These are phyloP conservation scores for Entomortierella chlamydospora DNA, from an alignment of 192 early-diverging fungal genomes.

Conservation along the genomic window DNA sequence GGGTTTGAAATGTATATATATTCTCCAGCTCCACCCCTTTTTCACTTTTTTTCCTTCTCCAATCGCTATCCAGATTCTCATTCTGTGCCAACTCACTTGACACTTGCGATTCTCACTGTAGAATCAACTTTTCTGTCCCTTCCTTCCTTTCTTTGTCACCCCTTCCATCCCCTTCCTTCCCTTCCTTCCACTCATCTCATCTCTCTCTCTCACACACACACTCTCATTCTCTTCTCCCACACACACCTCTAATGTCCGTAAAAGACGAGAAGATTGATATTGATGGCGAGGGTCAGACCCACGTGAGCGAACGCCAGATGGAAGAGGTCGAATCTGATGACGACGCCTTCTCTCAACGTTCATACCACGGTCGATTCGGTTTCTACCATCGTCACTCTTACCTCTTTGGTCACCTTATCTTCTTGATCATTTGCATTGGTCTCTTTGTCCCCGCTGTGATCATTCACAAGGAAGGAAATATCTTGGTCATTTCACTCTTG, in stretches of 20 bases:
- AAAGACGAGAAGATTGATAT: conserved; percentile 17
- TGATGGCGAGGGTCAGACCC: not conserved
- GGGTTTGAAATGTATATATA: conserved; percentile 28
- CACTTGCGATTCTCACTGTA: conserved; percentile 5
- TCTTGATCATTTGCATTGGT: conserved; percentile 40
- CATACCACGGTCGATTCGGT: conserved; percentile 41
- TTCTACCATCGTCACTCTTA: conserved; percentile 30
- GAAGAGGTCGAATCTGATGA: conserved; percentile 26
- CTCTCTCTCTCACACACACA: conserved; percentile 2
- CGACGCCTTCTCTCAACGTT: conserved; percentile 21
- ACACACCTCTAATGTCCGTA: conserved; percentile 8
- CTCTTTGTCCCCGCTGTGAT: conserved; percentile 47
- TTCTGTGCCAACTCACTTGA: conserved; percentile 22
- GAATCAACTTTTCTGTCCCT: not conserved
- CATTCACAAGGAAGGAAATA: conserved; percentile 44
- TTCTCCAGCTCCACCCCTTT: conserved; percentile 42
- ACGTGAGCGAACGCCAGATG: not conserved
- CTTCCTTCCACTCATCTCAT: not conserved
- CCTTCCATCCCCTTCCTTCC: not conserved
- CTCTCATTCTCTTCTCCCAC: not conserved
- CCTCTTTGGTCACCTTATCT: conserved; percentile 14
- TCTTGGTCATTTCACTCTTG: conserved; percentile 42
- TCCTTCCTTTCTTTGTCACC: not conserved
- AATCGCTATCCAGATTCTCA: conserved; percentile 23
- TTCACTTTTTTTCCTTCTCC: conserved; percentile 12